Evolutionary conservation across 2,329 filamentous ascomycete species (phyloP), one percentile per base, ranked within the genome.

Genomic region (Alternaria sp.): DNA sequence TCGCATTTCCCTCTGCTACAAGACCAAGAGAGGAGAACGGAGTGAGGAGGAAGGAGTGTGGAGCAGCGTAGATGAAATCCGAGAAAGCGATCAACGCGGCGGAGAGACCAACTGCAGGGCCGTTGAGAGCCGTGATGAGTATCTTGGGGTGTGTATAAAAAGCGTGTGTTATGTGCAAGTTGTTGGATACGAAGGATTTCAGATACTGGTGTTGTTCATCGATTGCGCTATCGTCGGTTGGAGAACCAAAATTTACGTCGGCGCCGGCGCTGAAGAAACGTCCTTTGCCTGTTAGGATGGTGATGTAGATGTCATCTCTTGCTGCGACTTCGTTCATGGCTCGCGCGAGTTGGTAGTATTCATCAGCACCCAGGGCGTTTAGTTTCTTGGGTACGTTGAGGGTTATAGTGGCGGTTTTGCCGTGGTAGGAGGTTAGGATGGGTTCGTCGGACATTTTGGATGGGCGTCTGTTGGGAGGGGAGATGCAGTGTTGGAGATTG

Each of bases 111-210:
- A 99, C 85, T 10, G 88, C 93, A 5, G 95, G 95, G 3, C 94
- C 95, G 80, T 98, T 98, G 66, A 98, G 88, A 0, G 92, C 95
- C 0, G 89, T 89, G 60, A 98, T 86, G 24, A 98, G 90, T 79
- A 98, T 90, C 81, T 98, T 97, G 69, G 93, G 91, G 80, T 98
- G 95, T 13, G 88, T 89, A 82, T 95, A 93, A 82, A 98, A 97
- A 69, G 92, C 89, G 70, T 92, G 89, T 2, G 93, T 95, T 70
- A 92, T 86, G 83, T 96, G 91, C 56, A 97, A 86, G 83, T 98
- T 98, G 83, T 90, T 90, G 67, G 89, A 83, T 10, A 92, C 90
- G 79, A 98, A 96, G 72, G 76, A 81, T 51, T 85, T 83, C 34
- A 96, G 85, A 80, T 87, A 88, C 67, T 86, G 82, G n/a, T 80